These are phyloP conservation scores for Daldinia sp. DNA, from an alignment of 2,329 filamentous ascomycete genomes.

Conservation along the genomic window DNA sequence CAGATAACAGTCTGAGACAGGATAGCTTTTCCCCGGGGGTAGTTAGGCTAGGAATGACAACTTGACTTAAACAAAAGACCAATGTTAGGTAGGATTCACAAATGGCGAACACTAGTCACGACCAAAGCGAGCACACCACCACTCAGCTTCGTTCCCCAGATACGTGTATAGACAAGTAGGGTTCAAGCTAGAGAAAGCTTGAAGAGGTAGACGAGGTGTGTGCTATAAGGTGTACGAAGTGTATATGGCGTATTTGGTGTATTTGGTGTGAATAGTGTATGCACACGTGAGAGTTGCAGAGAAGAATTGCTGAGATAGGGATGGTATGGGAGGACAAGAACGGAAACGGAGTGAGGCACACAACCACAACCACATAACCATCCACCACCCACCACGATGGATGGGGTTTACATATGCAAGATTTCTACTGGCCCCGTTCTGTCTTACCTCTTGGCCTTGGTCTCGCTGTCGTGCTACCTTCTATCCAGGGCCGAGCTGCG, in stretches of 20 bases:
- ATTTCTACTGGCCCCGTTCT: conserved; percentile 31
- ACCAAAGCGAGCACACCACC: conserved; percentile 39
- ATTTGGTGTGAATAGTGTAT: conserved; percentile 8
- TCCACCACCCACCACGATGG: conserved; percentile 32
- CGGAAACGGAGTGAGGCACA: conserved; percentile 25
- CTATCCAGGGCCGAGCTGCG: conserved; percentile 35
- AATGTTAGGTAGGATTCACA: conserved; percentile 36
- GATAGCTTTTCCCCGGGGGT: conserved; percentile 15
- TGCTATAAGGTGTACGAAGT: not conserved
- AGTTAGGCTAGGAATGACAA: conserved; percentile 14
- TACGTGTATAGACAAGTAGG: conserved; percentile 18
- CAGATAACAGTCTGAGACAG: conserved; percentile 34
- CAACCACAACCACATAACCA: conserved; percentile 17
- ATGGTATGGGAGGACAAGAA: conserved; percentile 41
- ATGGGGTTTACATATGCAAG: conserved; percentile 39
- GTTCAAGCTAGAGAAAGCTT: conserved; percentile 40
- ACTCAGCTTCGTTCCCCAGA: conserved; percentile 17
- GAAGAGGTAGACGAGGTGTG: conserved; percentile 10
- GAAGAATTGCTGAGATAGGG: conserved; percentile 33
- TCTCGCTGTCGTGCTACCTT: conserved; percentile 39
- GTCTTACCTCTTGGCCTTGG: conserved; percentile 16
- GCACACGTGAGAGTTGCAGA: conserved; percentile 46
- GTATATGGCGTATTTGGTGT: not conserved
- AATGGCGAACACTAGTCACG: conserved; percentile 38
- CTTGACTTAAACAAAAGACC: conserved; percentile 27